These are phyloP conservation scores for Austroboletus novae-zelandiae DNA, from an alignment of 1,284 basidiomycete genomes.

Conservation along the genomic window DNA sequence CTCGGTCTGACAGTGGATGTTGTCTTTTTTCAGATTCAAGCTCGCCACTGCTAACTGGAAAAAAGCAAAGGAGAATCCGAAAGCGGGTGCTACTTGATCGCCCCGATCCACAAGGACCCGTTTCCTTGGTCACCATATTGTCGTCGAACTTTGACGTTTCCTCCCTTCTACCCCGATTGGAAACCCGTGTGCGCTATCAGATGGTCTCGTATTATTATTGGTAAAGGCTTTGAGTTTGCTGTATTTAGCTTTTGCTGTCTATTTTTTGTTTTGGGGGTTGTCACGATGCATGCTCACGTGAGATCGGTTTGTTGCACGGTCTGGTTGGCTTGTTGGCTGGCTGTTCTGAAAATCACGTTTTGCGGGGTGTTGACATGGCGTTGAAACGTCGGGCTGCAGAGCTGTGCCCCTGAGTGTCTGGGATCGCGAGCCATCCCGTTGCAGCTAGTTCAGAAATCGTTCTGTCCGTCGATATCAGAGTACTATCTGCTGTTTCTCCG, in stretches of 20 bases:
- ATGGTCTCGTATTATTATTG: slow-evolving; percentile 32
- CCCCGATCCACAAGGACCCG: slow-evolving; percentile 1
- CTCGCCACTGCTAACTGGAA: slow-evolving; percentile 75
- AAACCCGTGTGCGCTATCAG: slow-evolving; percentile 1
- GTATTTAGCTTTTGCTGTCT: slow-evolving; percentile 14
- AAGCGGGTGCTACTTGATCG: slow-evolving; percentile 31
- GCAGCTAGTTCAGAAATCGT: slow-evolving; percentile 20
- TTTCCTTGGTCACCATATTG: slow-evolving; percentile 1
- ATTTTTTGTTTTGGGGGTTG: slow-evolving; percentile 6
- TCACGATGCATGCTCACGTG: neutral
- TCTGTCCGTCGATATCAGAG: slow-evolving; percentile 6
- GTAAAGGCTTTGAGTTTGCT: slow-evolving; percentile 26
- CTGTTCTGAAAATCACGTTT: neutral
- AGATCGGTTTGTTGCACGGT: slow-evolving; percentile 1
- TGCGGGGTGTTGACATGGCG: too few species aligned
- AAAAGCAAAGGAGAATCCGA: slow-evolving; percentile 65
- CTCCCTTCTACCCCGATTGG: slow-evolving; percentile 12
- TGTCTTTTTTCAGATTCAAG: slow-evolving; percentile 55
- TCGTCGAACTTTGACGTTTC: slow-evolving; percentile 9
- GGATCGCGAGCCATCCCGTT: slow-evolving; percentile 18
- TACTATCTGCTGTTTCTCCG: neutral
- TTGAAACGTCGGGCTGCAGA: too few species aligned
- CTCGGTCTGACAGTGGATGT: slow-evolving; percentile 6
- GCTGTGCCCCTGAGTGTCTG: slow-evolving; percentile 22
- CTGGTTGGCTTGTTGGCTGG: slow-evolving; percentile 10